phyloP scores from a whole-genome alignment of 495 filamentous ascomycete species.

The Trichocladium uniseriatum region DNA sequence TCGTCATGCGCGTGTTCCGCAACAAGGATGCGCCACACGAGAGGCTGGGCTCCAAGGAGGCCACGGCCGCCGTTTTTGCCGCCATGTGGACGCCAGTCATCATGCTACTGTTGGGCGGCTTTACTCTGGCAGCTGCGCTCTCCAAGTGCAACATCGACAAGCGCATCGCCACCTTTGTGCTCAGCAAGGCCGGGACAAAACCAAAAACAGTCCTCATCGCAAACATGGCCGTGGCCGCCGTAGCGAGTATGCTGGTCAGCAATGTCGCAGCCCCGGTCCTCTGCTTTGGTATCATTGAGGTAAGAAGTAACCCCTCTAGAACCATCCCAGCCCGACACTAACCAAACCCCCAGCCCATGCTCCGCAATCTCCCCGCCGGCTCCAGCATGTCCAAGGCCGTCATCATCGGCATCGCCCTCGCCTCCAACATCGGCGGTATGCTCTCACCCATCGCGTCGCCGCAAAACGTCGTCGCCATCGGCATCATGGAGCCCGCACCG shows the following conservation, averaged over 20 bases:
- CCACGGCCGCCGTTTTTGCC: conserved; percentile 73
- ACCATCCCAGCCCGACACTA: conserved; percentile 1
- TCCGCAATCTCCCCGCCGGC: conserved; percentile 83
- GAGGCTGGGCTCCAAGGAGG: conserved; percentile 62
- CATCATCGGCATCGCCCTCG: conserved; percentile 90
- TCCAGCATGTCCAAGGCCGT: conserved; percentile 90
- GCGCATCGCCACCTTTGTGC: conserved; percentile 90
- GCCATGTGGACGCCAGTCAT: conserved; percentile 99
- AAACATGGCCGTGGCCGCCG: conserved; percentile 97
- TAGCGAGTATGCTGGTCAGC: conserved; percentile 97
- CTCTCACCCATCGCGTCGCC: conserved; percentile 94
- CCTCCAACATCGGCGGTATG: conserved; percentile 91
- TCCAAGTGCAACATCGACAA: conserved; percentile 98
- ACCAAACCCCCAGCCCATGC: conserved; percentile 49
- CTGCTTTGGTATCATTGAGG: conserved; percentile 90
- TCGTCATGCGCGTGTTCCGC: conserved; percentile 75
- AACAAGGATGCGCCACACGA: conserved; percentile 58
- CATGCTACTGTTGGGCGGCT: conserved; percentile 94
- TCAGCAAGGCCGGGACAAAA: conserved; percentile 89
- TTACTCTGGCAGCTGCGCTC: conserved; percentile 88
- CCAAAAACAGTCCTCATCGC: conserved; percentile 81
- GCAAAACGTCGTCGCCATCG: conserved; percentile 91
- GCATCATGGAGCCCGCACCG: conserved; percentile 85
- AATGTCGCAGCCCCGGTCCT: conserved; percentile 98
- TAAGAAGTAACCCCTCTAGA: conserved; percentile 30